Percentiles rank a stretch among this genome's conserved stretches.
Conservation (phyloP, 306 rosid genomes). For the Prunus persica region DNA sequence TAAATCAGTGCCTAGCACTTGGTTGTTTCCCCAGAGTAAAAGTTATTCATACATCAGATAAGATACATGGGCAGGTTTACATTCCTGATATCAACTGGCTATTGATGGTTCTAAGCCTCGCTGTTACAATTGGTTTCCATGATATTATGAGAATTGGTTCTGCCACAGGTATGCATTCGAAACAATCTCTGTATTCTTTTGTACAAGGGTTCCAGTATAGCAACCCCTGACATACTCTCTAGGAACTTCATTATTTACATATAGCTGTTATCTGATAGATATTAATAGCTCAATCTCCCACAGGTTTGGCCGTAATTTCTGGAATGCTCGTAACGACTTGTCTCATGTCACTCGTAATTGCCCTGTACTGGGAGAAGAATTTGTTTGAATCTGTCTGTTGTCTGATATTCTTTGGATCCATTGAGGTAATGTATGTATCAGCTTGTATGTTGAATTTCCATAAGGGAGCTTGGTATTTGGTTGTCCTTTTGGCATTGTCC, state of each 20-base stretch:
- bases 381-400: constrained; percentile 42
- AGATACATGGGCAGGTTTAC: constrained; percentile 70
- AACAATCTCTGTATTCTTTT: neutral
- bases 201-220: neutral
- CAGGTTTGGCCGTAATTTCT: constrained; percentile 66
- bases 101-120: constrained; percentile 73
- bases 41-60: constrained; percentile 86
- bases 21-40: constrained; percentile 91
- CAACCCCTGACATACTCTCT: neutral
- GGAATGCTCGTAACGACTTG: constrained; percentile 82
- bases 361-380: constrained; percentile 73
- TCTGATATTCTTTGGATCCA: constrained; percentile 51
- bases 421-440: constrained; percentile 61
- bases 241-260: neutral
- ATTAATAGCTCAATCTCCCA: neutral
- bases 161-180: constrained; percentile 60
- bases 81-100: constrained; percentile 92
- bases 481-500: constrained; percentile 47
- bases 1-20: constrained; percentile 78
- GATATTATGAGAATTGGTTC: constrained; percentile 67
- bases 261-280: constrained; percentile 6
- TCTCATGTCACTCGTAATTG: constrained; percentile 73
- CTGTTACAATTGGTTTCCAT: constrained; percentile 61
- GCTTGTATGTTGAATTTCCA: constrained; percentile 69
- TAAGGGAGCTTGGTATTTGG: constrained; percentile 74